Percentiles rank a stretch among this genome's conserved stretches.
These are phyloP conservation scores for Protomyces macrosporus DNA, from an alignment of 1,139 yeast genomes.

Conservation along the genomic window DNA sequence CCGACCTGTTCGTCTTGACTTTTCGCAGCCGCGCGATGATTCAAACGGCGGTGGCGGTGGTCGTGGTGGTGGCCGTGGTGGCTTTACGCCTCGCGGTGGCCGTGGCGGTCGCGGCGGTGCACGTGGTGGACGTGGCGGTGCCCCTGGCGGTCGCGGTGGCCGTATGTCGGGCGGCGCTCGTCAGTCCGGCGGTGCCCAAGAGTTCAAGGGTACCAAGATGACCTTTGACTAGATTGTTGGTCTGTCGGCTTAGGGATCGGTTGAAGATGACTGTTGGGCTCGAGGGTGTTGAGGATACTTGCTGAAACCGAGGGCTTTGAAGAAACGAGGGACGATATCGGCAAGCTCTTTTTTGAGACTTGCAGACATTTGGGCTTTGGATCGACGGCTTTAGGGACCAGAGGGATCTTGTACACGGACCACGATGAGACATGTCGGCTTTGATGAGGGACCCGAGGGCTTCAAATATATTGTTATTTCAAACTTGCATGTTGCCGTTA, in stretches of 20 bases:
- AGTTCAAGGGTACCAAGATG: conserved; percentile 25
- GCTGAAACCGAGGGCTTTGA: too few species aligned
- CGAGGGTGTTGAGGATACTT: too few species aligned
- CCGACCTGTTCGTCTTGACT: conserved; percentile 92
- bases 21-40: conserved; percentile 78
- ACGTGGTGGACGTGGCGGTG: conserved; percentile 41
- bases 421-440: background rate
- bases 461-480: too few species aligned
- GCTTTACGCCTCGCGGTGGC: conserved; percentile 36
- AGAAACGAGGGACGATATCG: too few species aligned
- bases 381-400: background rate
- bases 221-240: conserved; percentile 15
- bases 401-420: background rate
- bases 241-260: background rate
- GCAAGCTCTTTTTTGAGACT: background rate
- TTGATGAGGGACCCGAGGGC: too few species aligned
- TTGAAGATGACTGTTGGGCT: background rate
- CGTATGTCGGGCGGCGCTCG: conserved; percentile 24
- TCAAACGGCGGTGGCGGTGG: conserved; percentile 45
- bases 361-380: background rate
- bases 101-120: conserved; percentile 45
- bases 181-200: conserved; percentile 25
- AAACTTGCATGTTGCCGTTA: too few species aligned
- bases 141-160: conserved; percentile 26
- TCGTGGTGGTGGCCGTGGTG: conserved; percentile 43